A percentile compares a stretch with the other conserved stretches of the same genome.
Conservation (phyloP, 441 rosid species). For the Metrosideros polymorpha region DNA sequence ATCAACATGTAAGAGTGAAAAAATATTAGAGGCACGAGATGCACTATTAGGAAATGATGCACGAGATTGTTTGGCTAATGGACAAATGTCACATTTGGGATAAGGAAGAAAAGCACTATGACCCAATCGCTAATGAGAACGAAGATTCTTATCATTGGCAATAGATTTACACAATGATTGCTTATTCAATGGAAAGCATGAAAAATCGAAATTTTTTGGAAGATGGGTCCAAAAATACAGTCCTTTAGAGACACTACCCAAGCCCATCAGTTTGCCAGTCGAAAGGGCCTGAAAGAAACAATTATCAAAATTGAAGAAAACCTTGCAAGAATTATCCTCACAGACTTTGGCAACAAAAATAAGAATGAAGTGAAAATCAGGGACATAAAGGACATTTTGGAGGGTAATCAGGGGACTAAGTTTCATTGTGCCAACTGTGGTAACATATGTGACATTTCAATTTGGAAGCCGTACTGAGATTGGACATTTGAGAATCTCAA, state of each 20-base stretch:
- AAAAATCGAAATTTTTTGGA: background rate
- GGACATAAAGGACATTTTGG: background rate
- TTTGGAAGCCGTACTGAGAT: background rate
- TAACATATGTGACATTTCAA: background rate
- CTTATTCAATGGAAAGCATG: background rate
- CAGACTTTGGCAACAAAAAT: fast-evolving
- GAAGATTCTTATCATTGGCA: background rate
- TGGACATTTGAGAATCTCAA: too few relatives aligned
- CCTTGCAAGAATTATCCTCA: fast-evolving
- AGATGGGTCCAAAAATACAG: background rate
- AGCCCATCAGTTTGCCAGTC: background rate
- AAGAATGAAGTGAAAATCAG: background rate
- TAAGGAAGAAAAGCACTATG: background rate
- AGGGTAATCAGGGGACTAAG: background rate
- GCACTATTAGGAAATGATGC: background rate
- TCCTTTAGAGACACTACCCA: background rate
- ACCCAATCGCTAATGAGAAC: background rate
- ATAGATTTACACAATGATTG: background rate
- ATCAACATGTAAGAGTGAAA: too few relatives aligned
- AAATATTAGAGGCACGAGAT: too few relatives aligned
- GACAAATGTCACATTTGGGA: background rate
- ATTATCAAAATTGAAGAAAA: fast-evolving
- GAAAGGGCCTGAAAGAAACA: background rate
- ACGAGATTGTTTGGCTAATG: background rate
- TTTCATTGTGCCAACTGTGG: background rate